These are phyloP conservation scores for Gaultheria prostrata DNA, from an alignment of 148 eudicot species.

Conservation along the genomic window DNA sequence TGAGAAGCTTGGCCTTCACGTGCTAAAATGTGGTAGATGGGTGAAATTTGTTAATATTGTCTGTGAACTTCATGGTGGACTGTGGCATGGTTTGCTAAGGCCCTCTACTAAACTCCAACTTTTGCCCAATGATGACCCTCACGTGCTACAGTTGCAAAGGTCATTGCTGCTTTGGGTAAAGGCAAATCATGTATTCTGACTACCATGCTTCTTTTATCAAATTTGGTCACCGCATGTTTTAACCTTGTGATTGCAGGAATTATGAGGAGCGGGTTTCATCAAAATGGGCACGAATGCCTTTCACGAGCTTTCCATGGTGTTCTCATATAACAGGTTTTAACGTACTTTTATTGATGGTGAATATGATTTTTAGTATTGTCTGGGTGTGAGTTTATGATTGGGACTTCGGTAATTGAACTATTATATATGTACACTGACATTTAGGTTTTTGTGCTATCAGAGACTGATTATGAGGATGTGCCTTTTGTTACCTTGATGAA, in stretches of 20 bases:
- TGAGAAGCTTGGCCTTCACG: constrained; percentile 48
- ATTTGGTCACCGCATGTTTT: not conserved
- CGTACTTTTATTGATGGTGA: not conserved
- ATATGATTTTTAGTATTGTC: not conserved
- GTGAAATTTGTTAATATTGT: constrained; percentile 48
- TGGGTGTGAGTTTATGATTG: constrained; percentile 3
- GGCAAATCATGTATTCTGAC: constrained; percentile 12
- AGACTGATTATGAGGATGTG: constrained; percentile 52
- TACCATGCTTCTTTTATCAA: constrained; percentile 8
- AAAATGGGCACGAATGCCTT: constrained; percentile 72
- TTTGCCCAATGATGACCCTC: constrained; percentile 55
- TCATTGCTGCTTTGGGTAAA: constrained; percentile 17
- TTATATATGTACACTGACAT: not conserved
- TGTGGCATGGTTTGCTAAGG: constrained; percentile 68
- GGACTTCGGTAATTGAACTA: not conserved
- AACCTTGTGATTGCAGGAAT: constrained; percentile 33
- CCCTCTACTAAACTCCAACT: constrained; percentile 57
- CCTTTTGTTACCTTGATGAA: constrained; percentile 73
- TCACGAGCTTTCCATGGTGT: constrained; percentile 67
- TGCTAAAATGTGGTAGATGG: constrained; percentile 65
- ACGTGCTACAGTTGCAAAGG: constrained; percentile 51
- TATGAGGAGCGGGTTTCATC: constrained; percentile 49
- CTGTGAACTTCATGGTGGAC: constrained; percentile 41
- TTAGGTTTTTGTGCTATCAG: constrained; percentile 32
- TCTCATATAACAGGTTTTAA: constrained; percentile 59